Conservation (phyloP, 2,329 filamentous ascomycete genomes). For the Colletotrichum graminicola region DNA sequence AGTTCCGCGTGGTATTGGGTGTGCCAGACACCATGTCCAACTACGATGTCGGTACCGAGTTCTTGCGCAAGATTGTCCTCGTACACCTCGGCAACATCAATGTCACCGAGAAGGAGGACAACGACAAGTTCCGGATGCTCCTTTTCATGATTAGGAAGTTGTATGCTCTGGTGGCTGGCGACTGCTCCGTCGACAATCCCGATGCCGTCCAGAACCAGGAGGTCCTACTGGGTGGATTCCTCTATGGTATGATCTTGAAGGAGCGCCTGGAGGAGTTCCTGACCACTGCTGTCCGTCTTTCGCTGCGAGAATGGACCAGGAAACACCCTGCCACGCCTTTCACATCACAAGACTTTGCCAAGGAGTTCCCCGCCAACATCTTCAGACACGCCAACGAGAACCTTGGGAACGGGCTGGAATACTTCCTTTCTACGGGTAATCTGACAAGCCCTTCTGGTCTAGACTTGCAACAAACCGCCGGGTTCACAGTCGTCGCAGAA, state of each 20-base stretch:
- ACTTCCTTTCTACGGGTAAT: constrained; percentile 97
- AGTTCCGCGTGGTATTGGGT: constrained; percentile 89
- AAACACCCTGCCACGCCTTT: constrained; percentile 76
- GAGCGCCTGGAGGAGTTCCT: constrained; percentile 94
- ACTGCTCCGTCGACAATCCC: constrained; percentile 94
- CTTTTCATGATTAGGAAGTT: constrained; percentile 97
- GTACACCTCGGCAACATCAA: constrained; percentile 90
- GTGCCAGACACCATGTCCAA: constrained; percentile 87
- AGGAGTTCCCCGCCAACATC: constrained; percentile 83
- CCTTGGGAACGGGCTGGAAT: constrained; percentile 87
- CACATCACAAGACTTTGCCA: constrained; percentile 79
- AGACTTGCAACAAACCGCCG: constrained; percentile 93
- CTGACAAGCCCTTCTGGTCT: constrained; percentile 90
- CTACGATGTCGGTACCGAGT: constrained; percentile 91
- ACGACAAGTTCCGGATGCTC: constrained; percentile 93
- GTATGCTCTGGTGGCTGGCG: constrained; percentile 91
- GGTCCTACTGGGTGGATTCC: constrained; percentile 89
- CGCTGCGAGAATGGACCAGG: constrained; percentile 69
- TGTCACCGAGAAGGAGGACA: constrained; percentile 85
- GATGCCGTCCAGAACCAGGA: constrained; percentile 98
- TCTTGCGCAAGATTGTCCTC: constrained; percentile 88
- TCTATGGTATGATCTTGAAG: constrained; percentile 96
- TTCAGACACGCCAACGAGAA: constrained; percentile 89
- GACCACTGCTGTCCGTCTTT: constrained; percentile 62
- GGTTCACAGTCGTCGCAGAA: constrained; percentile 96